Conservation (phyloP, 345 rosid species). For the Fremontodendron californicum region DNA sequence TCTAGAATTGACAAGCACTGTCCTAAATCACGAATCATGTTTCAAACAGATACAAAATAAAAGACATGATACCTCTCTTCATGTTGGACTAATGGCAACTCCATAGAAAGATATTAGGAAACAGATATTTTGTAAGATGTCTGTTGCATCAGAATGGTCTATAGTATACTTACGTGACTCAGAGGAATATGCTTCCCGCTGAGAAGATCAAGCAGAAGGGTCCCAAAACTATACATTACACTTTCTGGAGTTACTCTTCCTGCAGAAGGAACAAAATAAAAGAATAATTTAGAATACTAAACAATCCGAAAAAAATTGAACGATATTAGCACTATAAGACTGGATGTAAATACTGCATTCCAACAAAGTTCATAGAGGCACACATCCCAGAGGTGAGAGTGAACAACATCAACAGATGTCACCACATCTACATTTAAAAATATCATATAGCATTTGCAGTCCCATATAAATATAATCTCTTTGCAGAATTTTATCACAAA, state of each 20-base stretch:
- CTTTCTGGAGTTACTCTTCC: constrained; percentile 94
- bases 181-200: constrained; percentile 98
- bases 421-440: too few relatives aligned
- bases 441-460: not conserved
- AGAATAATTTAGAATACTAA: not conserved
- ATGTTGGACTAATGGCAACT: not conserved
- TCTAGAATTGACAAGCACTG: not conserved
- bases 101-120: not conserved
- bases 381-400: not conserved
- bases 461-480: not conserved
- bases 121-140: not conserved
- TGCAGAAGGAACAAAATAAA: constrained; percentile 25
- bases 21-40: not conserved
- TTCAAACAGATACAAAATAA: not conserved
- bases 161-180: constrained; percentile 63
- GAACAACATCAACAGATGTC: not conserved
- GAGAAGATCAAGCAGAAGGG: constrained; percentile 90
- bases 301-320: not conserved
- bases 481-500: not conserved
- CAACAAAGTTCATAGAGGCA: not conserved
- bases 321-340: not conserved
- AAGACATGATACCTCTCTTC: not conserved
- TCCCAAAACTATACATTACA: constrained; percentile 95
- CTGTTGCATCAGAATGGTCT: not conserved
- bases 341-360: not conserved